Percentiles rank a stretch among this genome's conserved stretches.
These are phyloP conservation scores for Waltergamsia citrina DNA, from an alignment of 2,329 filamentous ascomycete species.

Conservation along the genomic window DNA sequence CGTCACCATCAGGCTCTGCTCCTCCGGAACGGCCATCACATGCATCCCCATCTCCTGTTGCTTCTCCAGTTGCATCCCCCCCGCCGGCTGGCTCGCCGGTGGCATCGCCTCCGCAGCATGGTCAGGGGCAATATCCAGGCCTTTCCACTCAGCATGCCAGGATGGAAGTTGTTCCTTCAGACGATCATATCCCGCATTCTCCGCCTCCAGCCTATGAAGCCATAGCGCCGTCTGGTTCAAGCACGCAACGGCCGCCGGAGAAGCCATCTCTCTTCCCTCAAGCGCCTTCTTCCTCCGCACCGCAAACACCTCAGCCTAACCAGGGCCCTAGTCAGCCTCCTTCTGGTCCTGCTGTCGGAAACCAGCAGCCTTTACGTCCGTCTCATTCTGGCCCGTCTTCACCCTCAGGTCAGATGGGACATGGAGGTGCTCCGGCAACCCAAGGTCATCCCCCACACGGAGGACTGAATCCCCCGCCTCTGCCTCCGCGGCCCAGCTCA, in stretches of 20 bases:
- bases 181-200: not conserved
- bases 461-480: constrained; percentile 5
- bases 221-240: not conserved
- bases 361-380: not conserved
- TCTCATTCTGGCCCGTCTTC: not conserved
- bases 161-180: not conserved
- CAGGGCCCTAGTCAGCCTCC: constrained; percentile 12
- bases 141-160: not conserved
- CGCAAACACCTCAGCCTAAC: constrained; percentile 7
- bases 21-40: not conserved
- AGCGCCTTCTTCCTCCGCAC: not conserved
- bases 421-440: not conserved
- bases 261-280: constrained; percentile 6
- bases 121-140: not conserved
- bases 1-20: not conserved
- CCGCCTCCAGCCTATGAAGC: constrained; percentile 3
- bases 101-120: not conserved
- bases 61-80: too few species aligned
- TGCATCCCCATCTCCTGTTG: too few species aligned
- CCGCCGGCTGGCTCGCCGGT: not conserved
- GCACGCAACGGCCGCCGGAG: not conserved
- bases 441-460: not conserved
- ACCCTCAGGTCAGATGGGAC: not conserved
- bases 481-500: constrained; percentile 6
- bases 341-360: not conserved